Evolutionary conservation across 331 rosid species (phyloP), one percentile per base, ranked within the genome.

Genomic region (Ulmus americana): DNA sequence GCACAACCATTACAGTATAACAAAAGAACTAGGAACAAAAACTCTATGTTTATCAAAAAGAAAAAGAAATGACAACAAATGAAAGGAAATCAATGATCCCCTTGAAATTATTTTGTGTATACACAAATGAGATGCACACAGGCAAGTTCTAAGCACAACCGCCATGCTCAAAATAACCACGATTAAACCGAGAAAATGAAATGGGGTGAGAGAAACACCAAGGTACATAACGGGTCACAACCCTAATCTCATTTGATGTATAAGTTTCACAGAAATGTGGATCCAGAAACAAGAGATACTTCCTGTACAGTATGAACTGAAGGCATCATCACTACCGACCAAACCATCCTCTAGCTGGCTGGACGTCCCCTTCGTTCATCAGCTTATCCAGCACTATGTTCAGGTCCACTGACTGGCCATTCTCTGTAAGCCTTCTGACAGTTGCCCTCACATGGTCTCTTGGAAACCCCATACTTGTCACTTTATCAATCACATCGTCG

Each of bases 381-480:
- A 91, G 81, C 82, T 85, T 88, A 76, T 91, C 96, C 79, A 91
- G 77, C 82, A 91, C 96, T 18, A 85, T 46, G 70, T 91, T 91
- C 38, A 91, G 79, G 78, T 91, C 97, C 72, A 91, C 95, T 39
- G 91, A 54, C 66, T 91, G 95, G 48, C 95, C 95, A 7, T 83
- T 91, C 80, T 91, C 97, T 10, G 97, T 91, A 60, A 91, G 81
- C 82, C 73, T 84, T 72, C 81, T 86, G 70, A 91, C 96, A 0
- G 97, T 84, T n/a, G 88, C 95, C 79, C 95, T 83, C 53, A 85
- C 91, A 49, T 68, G 89, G 72, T 90, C 97, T 77, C 95, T 84
- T 8, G 95, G 85, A 77, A 90, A 90, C 41, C 97, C 97, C 97
- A 90, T 90, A 48, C 8, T 74, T 54, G 91, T 74, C 77, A 88